Evolutionary conservation across 805 yeast genomes (phyloP), one percentile per base, ranked within the genome.

Genomic region (Starmerella sp.): DNA sequence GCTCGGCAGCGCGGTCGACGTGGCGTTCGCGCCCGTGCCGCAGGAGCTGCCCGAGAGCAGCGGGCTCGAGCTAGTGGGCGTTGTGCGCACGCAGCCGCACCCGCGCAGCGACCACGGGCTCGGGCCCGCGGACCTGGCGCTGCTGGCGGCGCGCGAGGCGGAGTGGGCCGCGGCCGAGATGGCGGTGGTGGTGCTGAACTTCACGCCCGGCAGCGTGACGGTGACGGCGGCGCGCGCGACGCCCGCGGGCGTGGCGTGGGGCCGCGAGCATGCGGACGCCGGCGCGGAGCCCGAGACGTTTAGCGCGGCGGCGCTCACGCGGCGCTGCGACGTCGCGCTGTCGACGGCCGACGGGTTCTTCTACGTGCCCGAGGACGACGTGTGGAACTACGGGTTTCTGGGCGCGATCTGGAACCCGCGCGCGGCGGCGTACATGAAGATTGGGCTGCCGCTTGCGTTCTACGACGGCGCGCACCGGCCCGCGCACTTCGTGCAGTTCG

Each of bases 371-470:
- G 82, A 80, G 28, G 83, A 83, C 35, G 82, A 80, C 55, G 66
- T 88, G 34, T 93, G 99, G 99, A 93, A 93, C 67, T 88, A 84
- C 66, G 77, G 95, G 2, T 91, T 93, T 63, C 77, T 87, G 71
- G 93, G 96, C 1, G 83, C 93, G 1, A 79, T 85, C 8, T 93
- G 93, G 84, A 81, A 78, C 62, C 72, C 80, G 5, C 76, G 77
- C n/a, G 67, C 78, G 47, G 74, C 72, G 6, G 87, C 77, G 63
- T 80, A 74, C 13, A 66, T 89, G 67, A 86, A 85, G 65, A 65
- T 85, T 46, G 96, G 86, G 64, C 72, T 81, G 15, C 99, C 99
- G 2, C 62, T 84, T 38, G 80, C 85, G 6, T 93, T 83, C 65
- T 93, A 88, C 69, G 84, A 87, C 65, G 95, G 86, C 62, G 66